Conservation (phyloP, 1,139 yeast genomes). For the Blastobotrys proliferans region DNA sequence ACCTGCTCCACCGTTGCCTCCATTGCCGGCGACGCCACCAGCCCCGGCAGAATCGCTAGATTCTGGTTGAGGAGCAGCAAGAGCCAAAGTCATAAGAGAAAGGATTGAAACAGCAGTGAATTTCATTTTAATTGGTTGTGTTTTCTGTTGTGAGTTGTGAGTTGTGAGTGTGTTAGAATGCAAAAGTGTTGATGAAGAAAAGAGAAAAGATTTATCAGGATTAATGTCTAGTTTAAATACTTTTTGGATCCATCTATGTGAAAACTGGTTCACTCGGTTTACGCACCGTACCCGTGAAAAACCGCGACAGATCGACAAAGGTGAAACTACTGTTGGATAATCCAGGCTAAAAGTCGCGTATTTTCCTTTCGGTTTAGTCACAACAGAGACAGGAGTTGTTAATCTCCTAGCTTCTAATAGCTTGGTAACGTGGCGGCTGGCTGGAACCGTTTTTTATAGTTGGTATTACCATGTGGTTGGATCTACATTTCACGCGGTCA, state of each 20-base stretch:
- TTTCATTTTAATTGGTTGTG: background rate
- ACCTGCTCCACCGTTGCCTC: slow-evolving; percentile 5
- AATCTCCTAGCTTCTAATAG: too few species aligned
- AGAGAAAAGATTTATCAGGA: background rate
- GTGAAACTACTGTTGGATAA: too few species aligned
- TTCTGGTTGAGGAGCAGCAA: background rate
- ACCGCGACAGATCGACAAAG: background rate
- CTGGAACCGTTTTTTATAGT: too few species aligned
- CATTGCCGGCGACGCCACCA: slow-evolving; percentile 3
- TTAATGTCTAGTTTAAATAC: background rate
- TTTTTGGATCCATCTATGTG: background rate
- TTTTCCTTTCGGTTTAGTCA: too few species aligned
- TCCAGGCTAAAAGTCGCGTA: too few species aligned
- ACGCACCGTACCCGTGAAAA: too few species aligned
- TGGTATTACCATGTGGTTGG: too few species aligned
- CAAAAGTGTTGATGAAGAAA: background rate
- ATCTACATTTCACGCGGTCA: too few species aligned
- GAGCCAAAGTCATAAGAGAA: background rate
- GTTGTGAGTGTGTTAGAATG: background rate
- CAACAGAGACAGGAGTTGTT: too few species aligned
- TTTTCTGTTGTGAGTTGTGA: background rate
- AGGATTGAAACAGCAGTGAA: background rate
- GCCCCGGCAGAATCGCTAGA: background rate
- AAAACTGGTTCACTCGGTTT: too few species aligned
- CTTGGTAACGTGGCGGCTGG: too few species aligned